Percentiles rank a stretch among this genome's conserved stretches.
phyloP scores from a whole-genome alignment of 257 asterid species.

The Ballota nigra region DNA sequence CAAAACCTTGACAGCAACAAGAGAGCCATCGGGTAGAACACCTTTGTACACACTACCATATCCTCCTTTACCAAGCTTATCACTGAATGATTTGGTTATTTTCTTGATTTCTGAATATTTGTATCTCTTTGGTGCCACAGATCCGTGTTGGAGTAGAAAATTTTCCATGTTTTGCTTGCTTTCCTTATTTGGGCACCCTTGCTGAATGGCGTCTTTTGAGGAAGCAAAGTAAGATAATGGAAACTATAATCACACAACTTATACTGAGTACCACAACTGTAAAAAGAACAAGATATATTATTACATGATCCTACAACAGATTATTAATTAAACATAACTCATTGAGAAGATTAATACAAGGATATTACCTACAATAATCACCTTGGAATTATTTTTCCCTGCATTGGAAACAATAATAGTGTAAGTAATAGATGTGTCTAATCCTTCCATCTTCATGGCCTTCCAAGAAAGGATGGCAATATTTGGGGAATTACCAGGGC shows the following conservation, averaged over 20 bases:
- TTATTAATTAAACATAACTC: not conserved
- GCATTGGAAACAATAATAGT: not conserved
- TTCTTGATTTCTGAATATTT: not conserved
- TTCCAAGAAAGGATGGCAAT: not conserved
- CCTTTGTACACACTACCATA: not conserved
- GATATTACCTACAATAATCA: not conserved
- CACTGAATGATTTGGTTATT: not conserved
- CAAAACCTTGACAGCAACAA: not conserved
- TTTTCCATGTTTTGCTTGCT: constrained; percentile 19
- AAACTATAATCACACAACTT: not conserved
- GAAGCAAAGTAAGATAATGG: not conserved
- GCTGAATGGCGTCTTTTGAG: not conserved
- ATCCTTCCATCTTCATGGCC: not conserved
- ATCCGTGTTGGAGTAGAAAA: not conserved
- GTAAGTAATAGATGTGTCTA: not conserved
- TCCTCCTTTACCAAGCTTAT: not conserved
- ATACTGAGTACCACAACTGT: not conserved
- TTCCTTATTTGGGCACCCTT: not conserved
- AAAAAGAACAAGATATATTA: not conserved
- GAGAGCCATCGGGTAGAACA: not conserved
- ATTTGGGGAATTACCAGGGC: not conserved
- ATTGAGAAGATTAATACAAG: not conserved
- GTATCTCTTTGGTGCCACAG: not conserved
- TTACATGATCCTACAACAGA: not conserved
- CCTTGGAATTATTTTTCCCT: not conserved